A percentile compares a stretch with the other conserved stretches of the same genome.
Evolutionary conservation across 1,284 basidiomycete species (phyloP).

Genomic region (Malassezia obtusa): DNA sequence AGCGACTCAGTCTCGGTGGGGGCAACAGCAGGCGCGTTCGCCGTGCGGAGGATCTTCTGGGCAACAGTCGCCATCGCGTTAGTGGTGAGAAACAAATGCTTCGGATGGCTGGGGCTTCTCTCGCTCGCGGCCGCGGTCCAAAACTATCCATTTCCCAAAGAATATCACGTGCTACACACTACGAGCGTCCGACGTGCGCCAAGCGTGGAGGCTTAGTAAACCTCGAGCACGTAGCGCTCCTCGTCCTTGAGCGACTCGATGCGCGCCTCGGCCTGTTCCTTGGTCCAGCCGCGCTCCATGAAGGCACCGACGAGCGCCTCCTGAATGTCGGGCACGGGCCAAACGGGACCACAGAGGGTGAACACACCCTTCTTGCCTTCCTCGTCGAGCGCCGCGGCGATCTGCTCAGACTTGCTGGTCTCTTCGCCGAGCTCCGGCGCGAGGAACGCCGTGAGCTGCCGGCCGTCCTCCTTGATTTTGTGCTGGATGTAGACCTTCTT

Average conservation of each 20-base stretch:
- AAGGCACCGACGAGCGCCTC: conserved; percentile 77
- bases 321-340: conserved; percentile 95
- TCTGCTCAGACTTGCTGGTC: conserved; percentile 39
- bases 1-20: conserved; percentile 85
- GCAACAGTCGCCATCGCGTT: conserved; percentile 40
- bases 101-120: neutral
- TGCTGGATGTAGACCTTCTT: conserved; percentile 96
- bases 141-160: conserved; percentile 14
- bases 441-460: conserved; percentile 57
- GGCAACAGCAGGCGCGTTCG: conserved; percentile 75
- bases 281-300: conserved; percentile 59
- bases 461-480: conserved; percentile 85
- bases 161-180: conserved; percentile 7
- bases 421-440: conserved; percentile 51
- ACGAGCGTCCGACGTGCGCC: neutral
- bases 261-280: conserved; percentile 65
- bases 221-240: conserved; percentile 93
- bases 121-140: neutral
- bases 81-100: conserved; percentile 12
- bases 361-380: conserved; percentile 56
- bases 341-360: conserved; percentile 94
- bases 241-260: conserved; percentile 89
- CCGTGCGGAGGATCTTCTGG: conserved; percentile 83
- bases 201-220: conserved; percentile 47
- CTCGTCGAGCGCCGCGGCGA: conserved; percentile 53